phyloP scores from a whole-genome alignment of 805 yeast species.

The Yamadazyma scolyti region DNA sequence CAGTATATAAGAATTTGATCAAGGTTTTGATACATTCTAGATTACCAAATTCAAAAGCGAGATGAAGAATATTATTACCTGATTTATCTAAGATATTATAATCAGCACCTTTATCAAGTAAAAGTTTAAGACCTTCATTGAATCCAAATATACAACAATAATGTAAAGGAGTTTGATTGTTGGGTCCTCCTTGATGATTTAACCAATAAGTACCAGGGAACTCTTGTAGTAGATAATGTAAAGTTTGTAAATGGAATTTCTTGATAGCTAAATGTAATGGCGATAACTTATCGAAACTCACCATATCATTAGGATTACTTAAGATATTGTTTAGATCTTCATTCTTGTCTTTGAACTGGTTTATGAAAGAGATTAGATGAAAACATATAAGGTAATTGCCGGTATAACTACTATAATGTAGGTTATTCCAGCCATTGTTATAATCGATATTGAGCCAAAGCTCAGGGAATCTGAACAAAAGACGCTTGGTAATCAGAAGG shows the following conservation, averaged over 20 bases:
- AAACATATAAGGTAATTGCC: slow-evolving; percentile 42
- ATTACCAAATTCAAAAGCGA: slow-evolving; percentile 35
- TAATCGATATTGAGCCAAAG: slow-evolving; percentile 42
- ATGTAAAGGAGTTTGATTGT: slow-evolving; percentile 35
- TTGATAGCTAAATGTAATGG: slow-evolving; percentile 34
- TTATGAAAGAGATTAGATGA: slow-evolving; percentile 33
- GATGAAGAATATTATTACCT: slow-evolving; percentile 37
- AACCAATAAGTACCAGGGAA: slow-evolving; percentile 38
- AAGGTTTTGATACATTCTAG: slow-evolving; percentile 26
- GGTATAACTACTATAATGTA: slow-evolving; percentile 38
- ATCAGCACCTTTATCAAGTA: slow-evolving; percentile 41
- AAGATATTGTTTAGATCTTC: slow-evolving; percentile 15
- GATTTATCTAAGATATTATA: slow-evolving; percentile 23
- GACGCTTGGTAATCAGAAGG: slow-evolving; percentile 34
- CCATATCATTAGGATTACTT: slow-evolving; percentile 21
- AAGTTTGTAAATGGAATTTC: slow-evolving; percentile 35
- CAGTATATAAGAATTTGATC: slow-evolving; percentile 6
- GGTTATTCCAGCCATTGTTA: slow-evolving; percentile 37
- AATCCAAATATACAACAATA: slow-evolving; percentile 31
- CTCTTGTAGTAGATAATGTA: slow-evolving; percentile 41
- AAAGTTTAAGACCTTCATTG: slow-evolving; percentile 33
- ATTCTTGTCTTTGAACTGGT: slow-evolving; percentile 12
- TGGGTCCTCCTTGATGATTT: slow-evolving; percentile 29
- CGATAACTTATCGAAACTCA: slow-evolving; percentile 32
- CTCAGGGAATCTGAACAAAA: slow-evolving; percentile 36